Evolutionary conservation across 2,329 filamentous ascomycete species (phyloP).

Genomic region (Peltaster fructicola): DNA sequence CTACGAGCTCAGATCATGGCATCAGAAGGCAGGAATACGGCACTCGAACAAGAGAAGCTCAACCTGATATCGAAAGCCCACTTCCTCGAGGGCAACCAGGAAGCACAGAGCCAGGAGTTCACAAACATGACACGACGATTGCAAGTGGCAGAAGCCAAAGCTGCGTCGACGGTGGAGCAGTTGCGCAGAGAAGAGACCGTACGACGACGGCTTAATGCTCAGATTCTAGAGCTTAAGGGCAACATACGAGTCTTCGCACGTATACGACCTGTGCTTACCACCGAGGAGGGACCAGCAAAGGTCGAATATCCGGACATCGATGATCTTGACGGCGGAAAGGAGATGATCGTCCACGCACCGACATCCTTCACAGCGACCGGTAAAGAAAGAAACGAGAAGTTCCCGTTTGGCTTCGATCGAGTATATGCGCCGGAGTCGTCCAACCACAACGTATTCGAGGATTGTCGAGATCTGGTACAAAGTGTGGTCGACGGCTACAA

Average conservation of each 20-base stretch:
- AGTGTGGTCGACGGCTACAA: conserved; percentile 95
- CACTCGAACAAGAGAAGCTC: conserved; percentile 57
- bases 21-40: conserved; percentile 34
- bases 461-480: conserved; percentile 93
- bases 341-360: conserved; percentile 67
- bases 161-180: conserved; percentile 58
- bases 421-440: conserved; percentile 65
- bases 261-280: conserved; percentile 57
- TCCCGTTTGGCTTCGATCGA: conserved; percentile 80
- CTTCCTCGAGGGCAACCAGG: conserved; percentile 76
- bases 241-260: conserved; percentile 98
- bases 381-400: conserved; percentile 56
- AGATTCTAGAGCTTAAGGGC: conserved; percentile 92
- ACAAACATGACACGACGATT: conserved; percentile 64
- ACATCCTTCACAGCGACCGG: conserved; percentile 71
- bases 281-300: conserved; percentile 47
- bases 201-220: conserved; percentile 83
- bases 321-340: conserved; percentile 60
- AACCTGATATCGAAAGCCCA: conserved; percentile 67
- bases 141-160: conserved; percentile 55
- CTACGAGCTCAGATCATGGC: conserved; percentile 37
- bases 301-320: conserved; percentile 58
- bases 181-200: conserved; percentile 82
- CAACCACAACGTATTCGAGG: conserved; percentile 80
- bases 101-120: conserved; percentile 76